Evolutionary conservation across 75 land plant genomes (phyloP).

Genomic region (Adiantum capillusveneris): DNA sequence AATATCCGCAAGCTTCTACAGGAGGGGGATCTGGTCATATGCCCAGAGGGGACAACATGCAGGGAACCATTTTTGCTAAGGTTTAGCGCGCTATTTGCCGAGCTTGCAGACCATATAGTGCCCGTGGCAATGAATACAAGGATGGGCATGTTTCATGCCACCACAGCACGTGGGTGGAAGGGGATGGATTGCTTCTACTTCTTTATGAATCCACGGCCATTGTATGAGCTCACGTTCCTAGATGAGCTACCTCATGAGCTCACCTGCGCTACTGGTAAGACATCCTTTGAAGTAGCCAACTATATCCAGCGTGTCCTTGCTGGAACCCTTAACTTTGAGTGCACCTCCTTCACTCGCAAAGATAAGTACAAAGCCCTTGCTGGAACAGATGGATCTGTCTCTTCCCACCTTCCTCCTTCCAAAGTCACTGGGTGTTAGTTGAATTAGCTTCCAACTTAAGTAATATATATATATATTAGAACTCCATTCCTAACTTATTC

Average conservation of each 20-base stretch:
- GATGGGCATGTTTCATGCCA: constrained; percentile 48
- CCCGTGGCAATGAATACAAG: constrained; percentile 41
- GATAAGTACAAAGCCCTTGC: constrained; percentile 55
- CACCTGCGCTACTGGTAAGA: constrained; percentile 50
- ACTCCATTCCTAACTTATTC: no score
- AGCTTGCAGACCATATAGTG: no score
- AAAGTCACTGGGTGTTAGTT: no score
- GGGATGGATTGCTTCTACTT: constrained; percentile 50
- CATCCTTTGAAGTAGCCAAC: constrained; percentile 47
- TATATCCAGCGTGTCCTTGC: constrained; percentile 39
- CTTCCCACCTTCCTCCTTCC: no score
- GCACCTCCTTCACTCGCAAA: constrained; percentile 49
- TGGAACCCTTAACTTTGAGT: constrained; percentile 40
- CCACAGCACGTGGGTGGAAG: constrained; percentile 54
- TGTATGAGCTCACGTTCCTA: constrained; percentile 33
- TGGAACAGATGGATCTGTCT: constrained; percentile 58
- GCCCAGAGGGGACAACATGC: constrained; percentile 95
- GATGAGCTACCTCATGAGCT: constrained; percentile 31
- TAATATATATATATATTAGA: no score
- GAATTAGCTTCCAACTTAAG: no score
- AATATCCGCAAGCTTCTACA: constrained; percentile 47
- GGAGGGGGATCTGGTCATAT: constrained; percentile 73
- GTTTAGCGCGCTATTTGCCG: constrained; percentile 87
- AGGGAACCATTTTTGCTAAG: constrained; percentile 80
- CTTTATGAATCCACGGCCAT: constrained; percentile 48